Percentiles rank a stretch among this genome's conserved stretches.
These are phyloP conservation scores for Boletus speciosus DNA, from an alignment of 768 basidiomycete genomes.

Conservation along the genomic window DNA sequence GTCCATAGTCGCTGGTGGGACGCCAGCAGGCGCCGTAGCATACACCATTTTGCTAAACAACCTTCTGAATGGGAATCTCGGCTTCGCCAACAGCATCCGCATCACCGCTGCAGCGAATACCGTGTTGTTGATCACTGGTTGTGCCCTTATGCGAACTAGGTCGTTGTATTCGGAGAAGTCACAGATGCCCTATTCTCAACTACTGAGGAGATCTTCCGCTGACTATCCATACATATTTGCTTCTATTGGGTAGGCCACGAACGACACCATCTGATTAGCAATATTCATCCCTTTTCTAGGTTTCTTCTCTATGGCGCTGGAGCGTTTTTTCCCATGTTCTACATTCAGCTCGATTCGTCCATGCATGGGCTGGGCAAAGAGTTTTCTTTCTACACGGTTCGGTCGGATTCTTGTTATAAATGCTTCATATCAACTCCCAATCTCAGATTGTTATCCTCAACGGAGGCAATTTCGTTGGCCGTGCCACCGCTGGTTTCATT, in stretches of 20 bases:
- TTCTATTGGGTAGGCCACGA: conserved; percentile 19
- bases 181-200: conserved; percentile 12
- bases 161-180: conserved; percentile 25
- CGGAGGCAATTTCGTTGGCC: conserved; percentile 35
- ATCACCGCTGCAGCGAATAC: conserved; percentile 42
- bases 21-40: conserved; percentile 27
- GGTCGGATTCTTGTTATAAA: conserved; percentile 3
- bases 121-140: conserved; percentile 35
- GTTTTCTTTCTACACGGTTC: conserved; percentile 56
- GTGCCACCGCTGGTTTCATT: conserved; percentile 35
- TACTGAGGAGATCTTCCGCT: conserved; percentile 14
- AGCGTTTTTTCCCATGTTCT: conserved; percentile 35
- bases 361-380: conserved; percentile 41
- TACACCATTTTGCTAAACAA: conserved; percentile 31
- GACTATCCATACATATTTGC: conserved; percentile 27
- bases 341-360: conserved; percentile 54
- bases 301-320: conserved; percentile 22
- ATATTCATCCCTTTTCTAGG: conserved; percentile 5
- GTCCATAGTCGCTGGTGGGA: conserved; percentile 37
- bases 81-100: conserved; percentile 45
- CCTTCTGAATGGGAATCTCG: conserved; percentile 11
- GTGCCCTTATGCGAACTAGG: conserved; percentile 37
- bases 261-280: not conserved
- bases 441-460: conserved; percentile 38
- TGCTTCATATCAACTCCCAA: not conserved